Evolutionary conservation across 495 filamentous ascomycete species (phyloP), one percentile per base, ranked within the genome.

Genomic region (Penicillium herquei): DNA sequence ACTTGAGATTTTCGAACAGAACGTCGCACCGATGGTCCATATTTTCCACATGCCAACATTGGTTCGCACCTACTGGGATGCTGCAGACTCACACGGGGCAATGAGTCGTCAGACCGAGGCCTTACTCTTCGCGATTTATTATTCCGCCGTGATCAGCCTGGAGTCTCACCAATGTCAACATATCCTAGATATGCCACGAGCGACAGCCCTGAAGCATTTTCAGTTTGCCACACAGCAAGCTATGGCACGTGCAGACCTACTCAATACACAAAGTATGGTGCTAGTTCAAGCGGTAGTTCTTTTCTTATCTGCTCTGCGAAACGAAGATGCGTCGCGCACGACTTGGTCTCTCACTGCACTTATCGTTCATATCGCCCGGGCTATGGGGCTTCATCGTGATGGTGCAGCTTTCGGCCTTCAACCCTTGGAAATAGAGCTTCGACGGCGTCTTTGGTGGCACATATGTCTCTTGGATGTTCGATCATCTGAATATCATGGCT

Each of bases 361-460:
- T 1, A 77, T 83, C 7, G 78, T 89, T 34, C 81, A 87, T 17
- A 85, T 90, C 56, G 86, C 82, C 10, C 85, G 87, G 56, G 81
- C 81, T 6, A 72, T 91, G 39, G 87, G 89, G 3, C 75, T 95
- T 31, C 90, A 95, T 61, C 80, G 88, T 3, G 88, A 92, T 58
- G 81, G 82, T 0, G 73, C 85, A 42, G 76, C 69, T 32, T 44
- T 88, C 89, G 57, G 84, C 79, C 17, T 76, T 68, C 1, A 69
- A 79, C 76, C 87, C 0, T 67, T 91, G 1, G 87, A 90, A 58
- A 82, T 79, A 1, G 85, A 91, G 40, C 72, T 90, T 9, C 82
- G 88, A 3, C 83, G 88, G 5, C 63, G 89, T 3, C 75, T 90
- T 18, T 92, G 88, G 88, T 86, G 88, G 66, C 84, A 90, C 61